Conservation (phyloP, 2,329 filamentous ascomycete species). For the Sphaerulina musiva region DNA sequence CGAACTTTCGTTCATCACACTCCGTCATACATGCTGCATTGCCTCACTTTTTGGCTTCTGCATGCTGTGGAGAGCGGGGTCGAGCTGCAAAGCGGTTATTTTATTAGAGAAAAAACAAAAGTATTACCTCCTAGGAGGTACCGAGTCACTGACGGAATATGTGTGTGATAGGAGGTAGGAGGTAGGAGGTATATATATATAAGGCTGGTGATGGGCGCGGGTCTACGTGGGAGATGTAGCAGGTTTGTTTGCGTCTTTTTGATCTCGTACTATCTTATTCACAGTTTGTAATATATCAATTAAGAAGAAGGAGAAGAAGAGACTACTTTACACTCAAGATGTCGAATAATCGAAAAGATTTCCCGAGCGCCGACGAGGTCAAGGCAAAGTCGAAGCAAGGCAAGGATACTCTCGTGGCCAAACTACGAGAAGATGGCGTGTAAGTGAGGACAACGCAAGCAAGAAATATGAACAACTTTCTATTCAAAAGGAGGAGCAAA, state of each 20-base stretch:
- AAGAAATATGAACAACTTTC: neutral
- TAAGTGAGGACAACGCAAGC: conserved; percentile 8
- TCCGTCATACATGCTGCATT: neutral
- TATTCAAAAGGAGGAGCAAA: too few relatives aligned
- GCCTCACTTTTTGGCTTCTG: neutral
- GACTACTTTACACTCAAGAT: neutral
- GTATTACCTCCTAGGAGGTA: too few relatives aligned
- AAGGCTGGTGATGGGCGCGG: neutral
- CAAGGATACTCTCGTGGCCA: conserved; percentile 14
- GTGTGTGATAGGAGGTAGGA: neutral
- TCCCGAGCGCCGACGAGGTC: conserved; percentile 9
- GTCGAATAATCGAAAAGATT: conserved; percentile 3
- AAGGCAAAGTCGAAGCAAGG: conserved; percentile 14
- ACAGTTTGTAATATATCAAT: neutral
- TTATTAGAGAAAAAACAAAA: too few relatives aligned
- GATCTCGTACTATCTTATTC: neutral
- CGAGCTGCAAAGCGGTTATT: neutral
- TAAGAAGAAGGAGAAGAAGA: neutral
- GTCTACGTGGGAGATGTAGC: neutral
- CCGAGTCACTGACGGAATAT: neutral
- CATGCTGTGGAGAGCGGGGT: neutral
- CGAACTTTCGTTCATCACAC: too few relatives aligned
- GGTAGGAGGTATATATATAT: too few relatives aligned
- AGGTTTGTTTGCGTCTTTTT: neutral
- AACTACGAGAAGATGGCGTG: conserved; percentile 29